phyloP scores from a whole-genome alignment of 495 filamentous ascomycete species.

The Bryoglossum gracile region DNA sequence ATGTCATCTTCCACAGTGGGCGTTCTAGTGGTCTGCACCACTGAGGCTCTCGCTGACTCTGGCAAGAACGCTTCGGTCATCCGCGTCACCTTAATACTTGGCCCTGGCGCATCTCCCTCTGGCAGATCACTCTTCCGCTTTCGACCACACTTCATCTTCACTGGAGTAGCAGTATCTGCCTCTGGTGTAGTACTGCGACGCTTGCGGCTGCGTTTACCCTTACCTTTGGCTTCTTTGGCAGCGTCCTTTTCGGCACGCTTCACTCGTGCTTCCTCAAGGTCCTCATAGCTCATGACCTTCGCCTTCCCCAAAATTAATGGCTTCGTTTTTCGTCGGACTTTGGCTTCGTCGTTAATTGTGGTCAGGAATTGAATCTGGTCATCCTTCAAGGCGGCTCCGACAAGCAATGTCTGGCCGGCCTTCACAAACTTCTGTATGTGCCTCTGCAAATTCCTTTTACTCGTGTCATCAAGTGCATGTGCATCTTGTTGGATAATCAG shows the following conservation, averaged over 20 bases:
- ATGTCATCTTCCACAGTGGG: conserved; percentile 18
- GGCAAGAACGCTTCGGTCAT: conserved; percentile 7
- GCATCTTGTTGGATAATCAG: conserved; percentile 26
- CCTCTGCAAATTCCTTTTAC: conserved; percentile 23
- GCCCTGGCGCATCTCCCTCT: conserved; percentile 12
- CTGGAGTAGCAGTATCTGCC: conserved; percentile 19
- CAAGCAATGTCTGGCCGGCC: conserved; percentile 12
- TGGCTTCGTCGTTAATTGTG: conserved; percentile 6
- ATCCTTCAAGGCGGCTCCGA: neutral
- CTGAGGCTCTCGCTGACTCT: conserved; percentile 10
- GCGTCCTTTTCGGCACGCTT: conserved; percentile 26
- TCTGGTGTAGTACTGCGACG: conserved; percentile 9
- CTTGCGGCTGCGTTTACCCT: conserved; percentile 17
- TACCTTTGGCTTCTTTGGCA: conserved; percentile 17
- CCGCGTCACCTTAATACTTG: neutral
- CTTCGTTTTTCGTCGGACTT: conserved; percentile 24
- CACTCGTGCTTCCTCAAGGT: conserved; percentile 30
- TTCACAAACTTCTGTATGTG: conserved; percentile 22
- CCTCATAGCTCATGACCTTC: conserved; percentile 34
- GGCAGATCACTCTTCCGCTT: conserved; percentile 26
- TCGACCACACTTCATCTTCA: conserved; percentile 22
- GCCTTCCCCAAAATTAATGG: conserved; percentile 15
- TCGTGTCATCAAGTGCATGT: conserved; percentile 24
- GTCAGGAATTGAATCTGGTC: conserved; percentile 2
- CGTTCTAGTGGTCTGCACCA: conserved; percentile 16